Conservation (phyloP, 495 filamentous ascomycete species). For the Aspergillus egyptiacus region DNA sequence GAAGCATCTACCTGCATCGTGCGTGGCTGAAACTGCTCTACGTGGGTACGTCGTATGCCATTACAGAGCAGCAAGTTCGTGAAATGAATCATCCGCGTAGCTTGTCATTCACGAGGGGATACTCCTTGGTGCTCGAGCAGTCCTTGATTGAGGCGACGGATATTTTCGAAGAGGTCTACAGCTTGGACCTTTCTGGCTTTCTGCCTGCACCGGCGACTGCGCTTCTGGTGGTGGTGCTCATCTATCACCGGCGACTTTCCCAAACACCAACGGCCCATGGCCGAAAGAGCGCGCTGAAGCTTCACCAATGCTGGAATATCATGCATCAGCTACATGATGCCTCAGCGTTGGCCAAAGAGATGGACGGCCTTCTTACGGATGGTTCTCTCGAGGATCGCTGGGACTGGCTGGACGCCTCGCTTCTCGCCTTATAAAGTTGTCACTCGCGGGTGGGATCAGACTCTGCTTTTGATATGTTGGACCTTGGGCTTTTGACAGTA, state of each 20-base stretch:
- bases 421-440: too few species aligned
- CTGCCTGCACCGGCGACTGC: background rate
- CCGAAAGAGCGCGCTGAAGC: background rate
- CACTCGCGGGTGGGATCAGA: too few species aligned
- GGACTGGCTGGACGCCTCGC: background rate
- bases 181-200: background rate
- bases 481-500: too few species aligned
- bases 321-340: background rate
- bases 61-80: background rate
- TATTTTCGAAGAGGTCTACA: conserved; percentile 6
- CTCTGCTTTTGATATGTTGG: too few species aligned
- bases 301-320: conserved; percentile 9
- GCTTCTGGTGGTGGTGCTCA: background rate
- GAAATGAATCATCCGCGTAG: background rate
- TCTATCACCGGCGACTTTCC: background rate
- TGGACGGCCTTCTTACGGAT: background rate
- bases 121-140: background rate
- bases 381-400: background rate
- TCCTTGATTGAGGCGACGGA: background rate
- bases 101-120: background rate
- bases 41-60: background rate
- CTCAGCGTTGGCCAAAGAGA: background rate
- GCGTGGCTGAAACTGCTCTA: conserved; percentile 7
- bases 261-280: background rate
- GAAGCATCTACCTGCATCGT: conserved; percentile 6